Evolutionary conservation across 768 basidiomycete species (phyloP), one percentile per base, ranked within the genome.

Genomic region (Mycena amicta): DNA sequence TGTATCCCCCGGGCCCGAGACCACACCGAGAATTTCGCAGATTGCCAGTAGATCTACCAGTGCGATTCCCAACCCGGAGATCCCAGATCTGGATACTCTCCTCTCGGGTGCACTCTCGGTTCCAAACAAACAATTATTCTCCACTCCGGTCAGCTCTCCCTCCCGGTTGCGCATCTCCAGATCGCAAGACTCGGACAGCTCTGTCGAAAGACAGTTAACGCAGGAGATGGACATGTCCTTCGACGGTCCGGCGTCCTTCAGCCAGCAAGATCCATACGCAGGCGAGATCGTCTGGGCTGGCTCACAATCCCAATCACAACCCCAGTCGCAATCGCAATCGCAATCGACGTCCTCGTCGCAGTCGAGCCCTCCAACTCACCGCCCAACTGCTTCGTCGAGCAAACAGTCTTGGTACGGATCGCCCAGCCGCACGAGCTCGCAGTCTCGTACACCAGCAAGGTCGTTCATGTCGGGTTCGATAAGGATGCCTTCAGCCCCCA

Each of bases 121-220:
- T 22, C 41, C 12, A 6, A 43, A 11, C 40, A 16, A 41, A 28
- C n/a, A n/a, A n/a, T n/a, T n/a, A n/a, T n/a, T n/a, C n/a, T n/a
- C n/a, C n/a, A n/a, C n/a, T n/a, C n/a, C n/a, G n/a, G n/a, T n/a
- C n/a, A n/a, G n/a, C n/a, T 20, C 27, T 29, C 41, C 50, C 13
- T n/a, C 50, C n/a, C 29, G 26, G 6, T 20, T 30, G 22, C 43
- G 18, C 46, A 46, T 12, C 43, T 50, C 62, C 18, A 69, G 73
- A 26, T 76, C 76, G 18, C 64, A 64, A 16, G 70, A 63, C 31
- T 81, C 80, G 5, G 75, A 76, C 55, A 72, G 71, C 31, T 76
- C 69, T 12, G 81, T 84, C 22, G 80, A 81, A 60, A 71, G 71
- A 28, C 79, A 83, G n/a, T 71, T 84, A 29, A 82, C 82, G 0